Base-by-base conservation (phyloP, 768 basidiomycete species). In the Trametes cubensis region DNA sequence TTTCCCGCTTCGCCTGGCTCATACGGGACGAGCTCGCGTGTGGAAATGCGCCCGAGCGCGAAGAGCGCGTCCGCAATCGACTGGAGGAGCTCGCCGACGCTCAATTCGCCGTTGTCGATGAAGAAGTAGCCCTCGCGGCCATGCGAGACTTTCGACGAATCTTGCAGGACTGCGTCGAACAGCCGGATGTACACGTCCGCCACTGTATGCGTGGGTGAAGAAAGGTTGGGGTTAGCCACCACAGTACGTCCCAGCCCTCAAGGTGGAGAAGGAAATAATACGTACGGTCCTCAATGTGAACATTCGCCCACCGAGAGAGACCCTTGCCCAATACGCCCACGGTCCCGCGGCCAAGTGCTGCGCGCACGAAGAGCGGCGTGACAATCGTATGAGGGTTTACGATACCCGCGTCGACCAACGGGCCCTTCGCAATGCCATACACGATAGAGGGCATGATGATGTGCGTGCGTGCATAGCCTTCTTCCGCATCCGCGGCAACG, bases 391-490 rank as follows among this genome's bases (percentile, higher is more conserved):
- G 74, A 2, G 73, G 69, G 62, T 87, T 84, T 45, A 82, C 77
- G 34, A 88, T 75, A 10, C 80, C 84, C 5, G 73, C 69, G 28
- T 83, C 78, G 34, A 81, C 80, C 26, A 88, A 47, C 80, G 74
- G 49, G 81, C 85, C 65, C 79, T 86, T 17, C 85, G 83, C 80
- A 30, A 83, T 69, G 30, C 84, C 87, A 61, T 81, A 89, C 21
- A 91, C 83, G 0, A 83, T 81, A 3, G 79, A 70, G 2, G 85
- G 84, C 17, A 82, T 62, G 51, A 86, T 65, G 58, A 85, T 80
- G 67, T 83, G 82, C 1, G 82, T 76, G 58, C 76, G 76, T 45
- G 79, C 78, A 67, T 81, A 83, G 15, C 81, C 84, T 74, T 80
- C 72, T 41, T 74, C 73, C 25, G 10, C 40, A 65, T 83, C 80